Evolutionary conservation across 768 basidiomycete species (phyloP).

Genomic region (Phlegmacium glaucopus): DNA sequence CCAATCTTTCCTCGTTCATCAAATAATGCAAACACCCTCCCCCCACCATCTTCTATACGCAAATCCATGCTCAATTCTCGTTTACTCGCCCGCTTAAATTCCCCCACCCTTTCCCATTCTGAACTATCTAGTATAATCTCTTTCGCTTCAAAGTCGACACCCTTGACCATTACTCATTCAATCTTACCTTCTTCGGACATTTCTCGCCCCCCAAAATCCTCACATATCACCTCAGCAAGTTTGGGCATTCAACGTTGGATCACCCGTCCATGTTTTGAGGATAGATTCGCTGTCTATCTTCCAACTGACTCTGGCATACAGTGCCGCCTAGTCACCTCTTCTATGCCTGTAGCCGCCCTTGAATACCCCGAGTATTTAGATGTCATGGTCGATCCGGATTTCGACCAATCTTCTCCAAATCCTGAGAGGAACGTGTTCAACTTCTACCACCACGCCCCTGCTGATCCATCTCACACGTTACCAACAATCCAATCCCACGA

Average conservation of each 20-base stretch:
- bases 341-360: constrained; percentile 63
- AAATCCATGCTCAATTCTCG: constrained; percentile 47
- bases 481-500: constrained; percentile 14
- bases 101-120: constrained; percentile 35
- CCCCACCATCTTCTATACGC: constrained; percentile 37
- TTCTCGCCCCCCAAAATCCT: constrained; percentile 27
- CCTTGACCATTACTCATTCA: constrained; percentile 20
- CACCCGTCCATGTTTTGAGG: constrained; percentile 73
- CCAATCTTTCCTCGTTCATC: constrained; percentile 41
- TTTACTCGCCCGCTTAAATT: constrained; percentile 44
- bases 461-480: constrained; percentile 10
- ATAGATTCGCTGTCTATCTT: constrained; percentile 56
- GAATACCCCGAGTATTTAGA: constrained; percentile 72
- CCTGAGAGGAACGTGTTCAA: constrained; percentile 13
- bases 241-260: constrained; percentile 67
- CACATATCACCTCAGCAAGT: constrained; percentile 39
- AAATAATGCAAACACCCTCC: constrained; percentile 35
- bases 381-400: constrained; percentile 52
- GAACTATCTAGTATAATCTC: constrained; percentile 38
- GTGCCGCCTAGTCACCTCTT: constrained; percentile 39
- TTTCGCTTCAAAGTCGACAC: constrained; percentile 33
- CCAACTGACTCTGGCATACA: constrained; percentile 34
- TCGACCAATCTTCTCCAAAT: constrained; percentile 20
- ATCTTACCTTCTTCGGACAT: constrained; percentile 19
- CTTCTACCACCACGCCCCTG: constrained; percentile 5